phyloP scores from a whole-genome alignment of 768 basidiomycete species.

The Sarcomyxa edulis region DNA sequence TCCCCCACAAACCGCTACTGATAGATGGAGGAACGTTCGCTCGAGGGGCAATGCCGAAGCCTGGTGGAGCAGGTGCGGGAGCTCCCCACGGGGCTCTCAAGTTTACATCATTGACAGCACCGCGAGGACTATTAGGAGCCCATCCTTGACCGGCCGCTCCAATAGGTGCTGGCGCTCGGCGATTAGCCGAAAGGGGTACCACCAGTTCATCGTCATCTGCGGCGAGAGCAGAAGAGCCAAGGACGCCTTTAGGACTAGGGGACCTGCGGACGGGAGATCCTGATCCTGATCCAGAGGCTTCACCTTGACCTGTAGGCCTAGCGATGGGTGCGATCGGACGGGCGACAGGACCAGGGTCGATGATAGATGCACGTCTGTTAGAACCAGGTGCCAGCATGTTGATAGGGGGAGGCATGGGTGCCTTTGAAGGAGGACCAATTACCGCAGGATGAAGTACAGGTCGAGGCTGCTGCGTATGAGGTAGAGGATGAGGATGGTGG shows the following conservation, averaged over 20 bases:
- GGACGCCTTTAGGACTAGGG: conserved; percentile 56
- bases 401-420: conserved; percentile 27
- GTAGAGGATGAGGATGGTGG: too few species aligned
- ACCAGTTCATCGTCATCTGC: conserved; percentile 82
- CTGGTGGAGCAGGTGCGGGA: conserved; percentile 24
- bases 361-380: conserved; percentile 19
- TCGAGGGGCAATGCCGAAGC: conserved; percentile 20
- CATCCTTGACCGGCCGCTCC: conserved; percentile 43
- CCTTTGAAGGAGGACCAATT: conserved; percentile 53
- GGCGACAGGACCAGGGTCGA: conserved; percentile 56
- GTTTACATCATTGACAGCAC: conserved; percentile 21
- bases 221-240: conserved; percentile 74
- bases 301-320: conserved; percentile 44
- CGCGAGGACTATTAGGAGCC: conserved; percentile 44
- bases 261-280: conserved; percentile 49
- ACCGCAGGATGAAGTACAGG: conserved; percentile 35
- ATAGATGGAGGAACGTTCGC: conserved; percentile 11
- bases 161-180: conserved; percentile 31
- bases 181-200: conserved; percentile 34
- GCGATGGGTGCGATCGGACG: conserved; percentile 69
- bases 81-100: conserved; percentile 43
- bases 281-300: conserved; percentile 55
- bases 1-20: conserved; percentile 35
- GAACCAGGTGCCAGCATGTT: conserved; percentile 24
- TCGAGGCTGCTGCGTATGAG: conserved; percentile 37